Base-by-base conservation (phyloP, 305 asterid genomes). In the Salvia sclarea region DNA sequence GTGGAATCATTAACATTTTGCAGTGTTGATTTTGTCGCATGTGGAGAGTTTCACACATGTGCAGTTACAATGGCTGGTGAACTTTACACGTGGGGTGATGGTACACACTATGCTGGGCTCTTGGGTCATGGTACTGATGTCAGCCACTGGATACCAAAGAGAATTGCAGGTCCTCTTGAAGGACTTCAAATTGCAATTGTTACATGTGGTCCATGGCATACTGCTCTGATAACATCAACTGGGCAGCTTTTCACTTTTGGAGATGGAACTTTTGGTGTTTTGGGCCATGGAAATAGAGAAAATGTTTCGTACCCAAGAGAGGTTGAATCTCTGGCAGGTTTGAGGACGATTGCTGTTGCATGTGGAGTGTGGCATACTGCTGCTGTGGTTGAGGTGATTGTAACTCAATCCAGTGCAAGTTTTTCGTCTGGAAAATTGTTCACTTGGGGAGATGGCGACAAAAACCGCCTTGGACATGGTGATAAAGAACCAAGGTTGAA, bases 291-390 rank as follows among this genome's bases (percentile, higher is more conserved):
- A 31, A 83, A 86, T 79, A 64, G 94, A 77, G 95, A 79, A 81
- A 86, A 66, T 52, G 77, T 86, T 40, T 59, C 69, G 25, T 83
- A 59, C 48, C 99, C 99, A 1, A 82, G 90, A 75, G 97, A 91
- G 81, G 96, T 94, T 21, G 92, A 85, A 4, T 86, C 97, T 74
- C 76, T 94, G 37, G 74, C 87, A 24, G 99, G 96, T 61, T 75
- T 94, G 82, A 83, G 98, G 85, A 91, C 98, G 0, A 68, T 89
- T 52, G 88, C 97, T 17, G 95, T 88, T 63, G 91, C 99, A 44
- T 94, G 99, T 77, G 99, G 99, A 25, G 99, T 94, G 71, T 94
- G 99, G 99, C 99, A 94, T 73, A 94, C 99, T 30, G 96, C 98
- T 44, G 98, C 98, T 33, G 92, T 94, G 37, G 97, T 94, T 35